Evolutionary conservation across 2,329 filamentous ascomycete genomes (phyloP).

Genomic region (Zasmidium cellare): DNA sequence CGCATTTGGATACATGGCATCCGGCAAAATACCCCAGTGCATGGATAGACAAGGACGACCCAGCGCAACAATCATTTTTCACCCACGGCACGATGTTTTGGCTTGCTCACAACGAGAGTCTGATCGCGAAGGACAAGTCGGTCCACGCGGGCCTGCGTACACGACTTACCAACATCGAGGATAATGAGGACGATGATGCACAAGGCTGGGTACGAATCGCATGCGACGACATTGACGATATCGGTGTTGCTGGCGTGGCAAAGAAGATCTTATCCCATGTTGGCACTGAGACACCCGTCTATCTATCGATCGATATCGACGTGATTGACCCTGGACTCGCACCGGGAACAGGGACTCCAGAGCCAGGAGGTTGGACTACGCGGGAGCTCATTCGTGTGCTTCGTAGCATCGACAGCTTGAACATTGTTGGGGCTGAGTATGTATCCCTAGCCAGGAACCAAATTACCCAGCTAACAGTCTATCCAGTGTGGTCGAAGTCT

Average conservation of each 20-base stretch:
- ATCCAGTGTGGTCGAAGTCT: slow-evolving; percentile 74
- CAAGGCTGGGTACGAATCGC: slow-evolving; percentile 80
- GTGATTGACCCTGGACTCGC: slow-evolving; percentile 56
- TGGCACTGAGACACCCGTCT: slow-evolving; percentile 74
- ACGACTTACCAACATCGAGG: slow-evolving; percentile 67
- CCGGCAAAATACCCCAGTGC: slow-evolving; percentile 75
- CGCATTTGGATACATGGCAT: slow-evolving; percentile 83
- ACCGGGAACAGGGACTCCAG: slow-evolving; percentile 59
- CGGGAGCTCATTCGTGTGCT: slow-evolving; percentile 82
- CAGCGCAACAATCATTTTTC: slow-evolving; percentile 69
- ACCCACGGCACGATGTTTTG: slow-evolving; percentile 93
- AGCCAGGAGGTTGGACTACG: slow-evolving; percentile 79
- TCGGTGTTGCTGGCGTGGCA: slow-evolving; percentile 71
- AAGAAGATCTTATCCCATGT: slow-evolving; percentile 69
- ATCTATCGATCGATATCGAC: slow-evolving; percentile 70
- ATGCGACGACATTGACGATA: slow-evolving; percentile 84
- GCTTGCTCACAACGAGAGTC: slow-evolving; percentile 77
- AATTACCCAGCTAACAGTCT: neutral
- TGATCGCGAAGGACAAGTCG: slow-evolving; percentile 71
- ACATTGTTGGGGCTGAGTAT: slow-evolving; percentile 75
- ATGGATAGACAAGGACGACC: slow-evolving; percentile 59
- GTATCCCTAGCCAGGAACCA: neutral
- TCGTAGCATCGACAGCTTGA: slow-evolving; percentile 76
- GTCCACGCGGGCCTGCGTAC: slow-evolving; percentile 85
- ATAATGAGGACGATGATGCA: slow-evolving; percentile 66